Evolutionary conservation across 2,329 filamentous ascomycete genomes (phyloP).

Genomic region (Ascochyta koolunga): DNA sequence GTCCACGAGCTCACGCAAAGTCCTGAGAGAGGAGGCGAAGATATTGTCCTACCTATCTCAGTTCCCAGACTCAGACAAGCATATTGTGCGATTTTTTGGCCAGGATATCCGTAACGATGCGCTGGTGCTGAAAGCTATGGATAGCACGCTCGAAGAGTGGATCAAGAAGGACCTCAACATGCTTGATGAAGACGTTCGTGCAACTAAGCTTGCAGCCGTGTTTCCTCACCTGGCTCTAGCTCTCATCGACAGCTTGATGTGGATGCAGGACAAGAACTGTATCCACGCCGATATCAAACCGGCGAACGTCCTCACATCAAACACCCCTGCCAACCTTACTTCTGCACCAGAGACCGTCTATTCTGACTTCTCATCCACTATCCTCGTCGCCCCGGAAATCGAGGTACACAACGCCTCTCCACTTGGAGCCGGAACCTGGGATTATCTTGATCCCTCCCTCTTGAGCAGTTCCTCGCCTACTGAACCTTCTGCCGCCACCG

Average conservation of each 20-base stretch:
- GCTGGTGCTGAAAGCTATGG: conserved; percentile 43
- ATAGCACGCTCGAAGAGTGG: conserved; percentile 42
- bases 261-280: conserved; percentile 49
- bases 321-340: conserved; percentile 24
- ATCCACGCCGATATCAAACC: conserved; percentile 57
- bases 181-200: conserved; percentile 35
- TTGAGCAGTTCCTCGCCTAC: conserved; percentile 25
- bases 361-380: conserved; percentile 54
- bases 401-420: conserved; percentile 25
- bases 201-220: conserved; percentile 42
- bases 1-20: conserved; percentile 36
- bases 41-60: conserved; percentile 43
- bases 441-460: conserved; percentile 51
- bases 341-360: conserved; percentile 37
- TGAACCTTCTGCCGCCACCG: conserved; percentile 44
- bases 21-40: conserved; percentile 40
- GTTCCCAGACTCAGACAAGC: conserved; percentile 25
- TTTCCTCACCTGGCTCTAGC: conserved; percentile 51
- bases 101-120: conserved; percentile 38
- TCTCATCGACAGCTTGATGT: conserved; percentile 50
- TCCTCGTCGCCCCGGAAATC: conserved; percentile 18
- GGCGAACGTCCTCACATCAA: conserved; percentile 49
- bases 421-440: conserved; percentile 55
- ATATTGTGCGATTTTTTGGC: conserved; percentile 44
- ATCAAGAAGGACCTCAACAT: conserved; percentile 38